Base-by-base conservation (phyloP, 306 rosid genomes). In the Cicer judaicum region DNA sequence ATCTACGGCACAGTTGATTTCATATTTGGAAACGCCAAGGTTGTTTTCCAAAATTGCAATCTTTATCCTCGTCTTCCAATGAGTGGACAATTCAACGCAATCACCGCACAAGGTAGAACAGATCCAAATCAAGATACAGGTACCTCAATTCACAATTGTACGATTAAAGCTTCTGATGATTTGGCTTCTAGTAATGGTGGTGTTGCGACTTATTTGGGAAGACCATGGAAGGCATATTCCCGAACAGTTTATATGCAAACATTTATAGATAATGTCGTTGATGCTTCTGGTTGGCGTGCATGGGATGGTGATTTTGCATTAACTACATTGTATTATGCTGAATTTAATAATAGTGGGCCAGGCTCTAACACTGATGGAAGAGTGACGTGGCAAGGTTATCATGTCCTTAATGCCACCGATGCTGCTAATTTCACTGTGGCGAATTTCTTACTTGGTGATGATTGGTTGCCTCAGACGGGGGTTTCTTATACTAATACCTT, bases 21-120 rank as follows among this genome's bases (percentile, higher is more conserved):
- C 90, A 91, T 94, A 47, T 94, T 94, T n/a, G 97, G 98, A 3
- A 91, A 94, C 38, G 98, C 98, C 1, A 92, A 92, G 24, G 94
- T 84, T 14, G 95, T 94, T 0, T 80, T 94, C 78, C 97, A 94
- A 67, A 91, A 79, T 76, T 91, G 98, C 83, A 88, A 91, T 79
- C 9, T 93, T 8, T 85, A 87, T 56, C 94, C 98, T 0, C 90
- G 97, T n/a, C 85, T 91, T 10, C 94, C 98, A 0, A 85, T 93
- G 96, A 46, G 56, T 5, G 87, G 86, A 41, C 98, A 93, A 75
- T 93, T 89, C 89, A 93, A 93, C 29, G 96, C 97, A 77, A 88
- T 93, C 66, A 93, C 98, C 0, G 98, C 98, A 2, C 98, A 91
- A 44, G 98, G 96, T 2, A 76, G 97, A 49, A 86, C 94, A 0